Base-by-base conservation (phyloP, 169 alveolate species). In the Cryptosporidium muris region DNA sequence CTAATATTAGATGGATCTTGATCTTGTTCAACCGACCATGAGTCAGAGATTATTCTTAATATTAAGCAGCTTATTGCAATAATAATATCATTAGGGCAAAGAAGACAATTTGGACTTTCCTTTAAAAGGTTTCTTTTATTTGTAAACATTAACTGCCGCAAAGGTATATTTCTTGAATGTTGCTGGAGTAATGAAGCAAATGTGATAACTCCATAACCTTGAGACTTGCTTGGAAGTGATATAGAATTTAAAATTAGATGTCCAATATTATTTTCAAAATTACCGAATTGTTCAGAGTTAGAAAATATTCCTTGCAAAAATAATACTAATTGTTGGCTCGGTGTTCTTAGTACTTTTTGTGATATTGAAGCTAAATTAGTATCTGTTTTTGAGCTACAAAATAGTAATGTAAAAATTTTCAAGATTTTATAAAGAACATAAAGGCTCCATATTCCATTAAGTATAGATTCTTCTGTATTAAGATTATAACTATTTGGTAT, bases 41-140 rank as follows among this genome's bases (percentile, higher is more conserved):
- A 43, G 47, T 42, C 38, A 12, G 85, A 74, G 11, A 74, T 60
- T 1, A 56, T 56, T 45, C 85, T 40, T n/a, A 74, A 34, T 16
- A 74, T 74, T 8, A 74, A 54, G 47, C 74, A 58, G 36, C 85
- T 58, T 4, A 74, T 74, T 3, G 85, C 54, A 5, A 74, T 60
- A 58, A 74, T 74, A 1, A 74, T 48, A 14, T 74, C 85, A 43
- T 60, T 74, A 25, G 68, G 85, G 37, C 85, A 74, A n/a, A 68
- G 60, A 43, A 74, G 48, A 58, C 74, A 74, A 25, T 25, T 25
- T 25, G 25, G 25, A 16, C 62, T 74, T 43, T 74, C 85, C 3
- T 49, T 37, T 8, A 66, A 66, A 9, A 68, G 43, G 45, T 58
- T 58, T 12, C 85, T 74, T 12, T 68, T 42, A 25, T 68, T 74